Evolutionary conservation across 1,284 basidiomycete species (phyloP), one percentile per base, ranked within the genome.

Genomic region (Albatrellus sp.): DNA sequence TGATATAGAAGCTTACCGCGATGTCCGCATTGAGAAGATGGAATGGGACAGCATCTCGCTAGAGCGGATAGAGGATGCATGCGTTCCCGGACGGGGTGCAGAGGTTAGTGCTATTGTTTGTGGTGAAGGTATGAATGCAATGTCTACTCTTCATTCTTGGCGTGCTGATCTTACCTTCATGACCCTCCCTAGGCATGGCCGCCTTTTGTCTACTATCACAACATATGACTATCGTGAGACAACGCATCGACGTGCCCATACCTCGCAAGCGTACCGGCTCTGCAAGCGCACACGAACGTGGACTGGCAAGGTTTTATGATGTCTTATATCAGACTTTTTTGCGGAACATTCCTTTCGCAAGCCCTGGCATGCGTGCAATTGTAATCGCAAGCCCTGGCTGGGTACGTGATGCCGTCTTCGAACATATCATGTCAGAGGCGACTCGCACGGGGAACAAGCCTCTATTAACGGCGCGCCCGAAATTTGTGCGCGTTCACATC

Each of bases 331-430:
- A 89, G 29, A 81, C 90, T 0, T 88, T 98, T 52, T 62, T 92
- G 16, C 78, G 93, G 38, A 86, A 98, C 59, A 86, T 98, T 48
- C 89, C 91, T 10, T 92, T 85, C 55, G 70, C 79, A 19, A 75
- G 66, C 63, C 75, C 69, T 1, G 69, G 73, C 28, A 70, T 98
- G 35, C 85, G 85, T 37, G 91, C 90, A 1, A 86, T 99, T 53
- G 90, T 98, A 40, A 84, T 99, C 52, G 96, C 96, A 5, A 93
- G 89, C 51, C 94, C 96, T 5, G 96, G 94, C 1, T 98, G 96
- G 77, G 87, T 93, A 16, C 78, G 87, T 57, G 96, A 99, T 53
- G 71, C 83, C 1, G 87, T 97, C 3, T 84, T 82, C 60, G 88
- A 93, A 50, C 87, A 83, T 60, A 77, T 97, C 60, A 70, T 90